Evolutionary conservation across 441 rosid species (phyloP).

Genomic region (Syzygium malaccense): DNA sequence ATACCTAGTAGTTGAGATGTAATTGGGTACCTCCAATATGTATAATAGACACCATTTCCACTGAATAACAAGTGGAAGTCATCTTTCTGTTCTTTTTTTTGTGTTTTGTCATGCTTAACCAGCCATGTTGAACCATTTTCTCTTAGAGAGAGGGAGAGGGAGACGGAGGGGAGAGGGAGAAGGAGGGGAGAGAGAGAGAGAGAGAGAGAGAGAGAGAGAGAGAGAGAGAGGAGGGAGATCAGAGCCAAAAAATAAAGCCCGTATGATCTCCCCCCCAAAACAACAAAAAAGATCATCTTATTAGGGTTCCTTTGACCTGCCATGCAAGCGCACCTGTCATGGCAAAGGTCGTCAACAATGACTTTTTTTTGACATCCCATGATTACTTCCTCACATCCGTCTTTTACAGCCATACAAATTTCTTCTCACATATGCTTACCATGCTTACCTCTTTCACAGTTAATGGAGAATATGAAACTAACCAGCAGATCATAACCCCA

Average conservation of each 20-base stretch:
- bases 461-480: not conserved
- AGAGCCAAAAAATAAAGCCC: not conserved
- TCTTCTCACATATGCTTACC: not conserved
- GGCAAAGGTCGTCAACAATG: constrained; percentile 5
- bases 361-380: not conserved
- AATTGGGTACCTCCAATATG: not conserved
- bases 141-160: not conserved
- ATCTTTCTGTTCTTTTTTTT: not conserved
- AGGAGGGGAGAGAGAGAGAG: not conserved
- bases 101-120: not conserved
- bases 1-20: not conserved
- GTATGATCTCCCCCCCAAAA: not conserved
- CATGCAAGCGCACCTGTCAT: constrained; percentile 26
- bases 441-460: not conserved
- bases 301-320: not conserved
- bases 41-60: not conserved
- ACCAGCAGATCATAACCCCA: not conserved
- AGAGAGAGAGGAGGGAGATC: not conserved
- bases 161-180: not conserved
- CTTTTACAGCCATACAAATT: not conserved
- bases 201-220: not conserved
- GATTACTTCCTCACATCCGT: not conserved
- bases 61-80: not conserved
- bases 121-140: not conserved
- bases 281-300: not conserved